Percentiles rank a stretch among this genome's conserved stretches.
These are phyloP conservation scores for Quercus phellos DNA, from an alignment of 331 rosid species.

Conservation along the genomic window DNA sequence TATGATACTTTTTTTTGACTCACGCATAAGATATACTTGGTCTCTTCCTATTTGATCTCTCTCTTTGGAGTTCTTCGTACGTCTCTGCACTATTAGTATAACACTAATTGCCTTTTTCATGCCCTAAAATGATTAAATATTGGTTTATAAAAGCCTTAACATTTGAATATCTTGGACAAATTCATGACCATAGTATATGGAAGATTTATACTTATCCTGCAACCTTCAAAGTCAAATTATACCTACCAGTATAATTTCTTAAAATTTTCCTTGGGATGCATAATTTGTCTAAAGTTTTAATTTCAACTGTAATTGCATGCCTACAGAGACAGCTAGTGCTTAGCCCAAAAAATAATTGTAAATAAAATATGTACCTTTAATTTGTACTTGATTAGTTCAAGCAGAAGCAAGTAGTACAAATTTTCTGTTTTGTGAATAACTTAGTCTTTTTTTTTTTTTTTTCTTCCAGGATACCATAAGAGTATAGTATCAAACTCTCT, in stretches of 20 bases:
- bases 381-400: neutral
- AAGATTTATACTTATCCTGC: too few species aligned
- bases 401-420: neutral
- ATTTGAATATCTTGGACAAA: neutral
- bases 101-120: neutral
- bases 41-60: neutral
- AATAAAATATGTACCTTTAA: neutral
- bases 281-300: neutral
- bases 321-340: neutral
- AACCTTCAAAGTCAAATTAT: neutral
- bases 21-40: neutral
- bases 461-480: too few species aligned
- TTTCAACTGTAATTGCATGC: neutral
- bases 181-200: neutral
- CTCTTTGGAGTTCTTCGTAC: neutral
- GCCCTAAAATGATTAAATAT: neutral
- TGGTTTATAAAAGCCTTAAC: neutral
- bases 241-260: neutral
- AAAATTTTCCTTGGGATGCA: neutral
- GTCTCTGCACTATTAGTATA: neutral
- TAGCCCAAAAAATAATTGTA: neutral
- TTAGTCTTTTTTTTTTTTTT: neutral
- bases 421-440: neutral
- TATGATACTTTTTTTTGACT: too few species aligned
- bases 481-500: neutral